These are phyloP conservation scores for Cytospora mali DNA, from an alignment of 2,329 filamentous ascomycete species.

Conservation along the genomic window DNA sequence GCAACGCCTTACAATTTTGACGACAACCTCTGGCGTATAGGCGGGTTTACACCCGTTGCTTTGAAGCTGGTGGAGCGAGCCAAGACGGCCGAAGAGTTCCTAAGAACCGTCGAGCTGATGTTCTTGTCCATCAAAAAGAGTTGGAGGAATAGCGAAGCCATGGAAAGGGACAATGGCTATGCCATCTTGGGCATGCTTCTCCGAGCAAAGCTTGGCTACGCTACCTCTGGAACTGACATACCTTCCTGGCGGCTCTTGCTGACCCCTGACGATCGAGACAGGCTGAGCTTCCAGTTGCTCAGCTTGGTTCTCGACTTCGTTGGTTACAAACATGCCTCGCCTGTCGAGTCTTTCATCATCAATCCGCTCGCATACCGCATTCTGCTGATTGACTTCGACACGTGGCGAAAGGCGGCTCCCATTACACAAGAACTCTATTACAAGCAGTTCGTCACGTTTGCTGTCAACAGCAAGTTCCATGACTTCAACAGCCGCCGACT, in stretches of 20 bases:
- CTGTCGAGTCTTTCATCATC: constrained; percentile 88
- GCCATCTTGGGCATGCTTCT: constrained; percentile 82
- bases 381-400: constrained; percentile 87
- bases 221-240: constrained; percentile 40
- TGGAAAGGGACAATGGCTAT: constrained; percentile 95
- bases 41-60: constrained; percentile 85
- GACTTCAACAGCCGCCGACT: constrained; percentile 89
- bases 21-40: constrained; percentile 88
- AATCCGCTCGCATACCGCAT: constrained; percentile 95
- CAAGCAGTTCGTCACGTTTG: constrained; percentile 86
- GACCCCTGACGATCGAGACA: constrained; percentile 56
- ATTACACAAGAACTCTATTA: constrained; percentile 89
- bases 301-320: constrained; percentile 81
- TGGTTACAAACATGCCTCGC: constrained; percentile 79
- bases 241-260: constrained; percentile 48
- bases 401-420: constrained; percentile 80
- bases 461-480: constrained; percentile 86
- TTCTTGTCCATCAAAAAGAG: constrained; percentile 85
- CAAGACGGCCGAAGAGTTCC: constrained; percentile 67
- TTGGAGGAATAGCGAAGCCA: constrained; percentile 97
- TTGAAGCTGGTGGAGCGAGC: constrained; percentile 83
- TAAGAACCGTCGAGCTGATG: constrained; percentile 79
- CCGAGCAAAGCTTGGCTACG: constrained; percentile 75
- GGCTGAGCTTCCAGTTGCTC: constrained; percentile 65
- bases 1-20: constrained; percentile 82